A percentile compares a stretch with the other conserved stretches of the same genome.
Evolutionary conservation across 2,329 filamentous ascomycete genomes (phyloP).

Genomic region (Trichoderma koningii): DNA sequence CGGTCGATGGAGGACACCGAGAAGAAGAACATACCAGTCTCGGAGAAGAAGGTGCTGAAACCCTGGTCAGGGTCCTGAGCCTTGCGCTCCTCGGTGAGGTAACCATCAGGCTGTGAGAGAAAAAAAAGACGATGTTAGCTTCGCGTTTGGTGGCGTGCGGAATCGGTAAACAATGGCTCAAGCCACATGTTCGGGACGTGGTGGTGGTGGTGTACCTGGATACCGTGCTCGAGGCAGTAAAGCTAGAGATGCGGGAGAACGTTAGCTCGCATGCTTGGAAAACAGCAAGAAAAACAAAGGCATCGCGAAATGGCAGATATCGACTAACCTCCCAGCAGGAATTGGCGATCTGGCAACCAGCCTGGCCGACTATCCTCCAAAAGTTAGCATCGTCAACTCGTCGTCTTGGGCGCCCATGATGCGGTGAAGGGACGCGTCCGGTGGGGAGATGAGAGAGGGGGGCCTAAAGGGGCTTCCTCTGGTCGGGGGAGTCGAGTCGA

Average conservation of each 20-base stretch:
- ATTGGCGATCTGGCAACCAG: conserved; percentile 99
- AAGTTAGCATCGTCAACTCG: conserved; percentile 51
- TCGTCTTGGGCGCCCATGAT: conserved; percentile 34
- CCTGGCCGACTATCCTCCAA: conserved; percentile 83
- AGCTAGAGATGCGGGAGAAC: conserved; percentile 62
- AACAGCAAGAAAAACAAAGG: neutral
- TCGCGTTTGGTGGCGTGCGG: conserved; percentile 2
- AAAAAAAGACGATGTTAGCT: conserved; percentile 24
- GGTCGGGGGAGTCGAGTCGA: conserved; percentile 1
- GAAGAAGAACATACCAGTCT: conserved; percentile 72
- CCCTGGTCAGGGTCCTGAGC: conserved; percentile 88
- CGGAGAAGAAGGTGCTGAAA: conserved; percentile 99
- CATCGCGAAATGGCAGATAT: neutral
- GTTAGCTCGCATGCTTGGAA: conserved; percentile 33
- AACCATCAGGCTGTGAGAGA: conserved; percentile 81
- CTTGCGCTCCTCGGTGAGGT: conserved; percentile 97
- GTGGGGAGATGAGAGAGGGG: conserved; percentile 33
- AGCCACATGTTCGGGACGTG: conserved; percentile 18
- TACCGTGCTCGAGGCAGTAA: conserved; percentile 99
- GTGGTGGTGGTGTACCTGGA: conserved; percentile 68
- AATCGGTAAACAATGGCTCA: conserved; percentile 25
- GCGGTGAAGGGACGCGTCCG: conserved; percentile 45
- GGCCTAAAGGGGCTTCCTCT: conserved; percentile 34
- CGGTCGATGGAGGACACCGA: neutral
- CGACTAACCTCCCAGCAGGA: conserved; percentile 98